Evolutionary conservation across 2,329 filamentous ascomycete genomes (phyloP).

Genomic region (Colletotrichum caudatum): DNA sequence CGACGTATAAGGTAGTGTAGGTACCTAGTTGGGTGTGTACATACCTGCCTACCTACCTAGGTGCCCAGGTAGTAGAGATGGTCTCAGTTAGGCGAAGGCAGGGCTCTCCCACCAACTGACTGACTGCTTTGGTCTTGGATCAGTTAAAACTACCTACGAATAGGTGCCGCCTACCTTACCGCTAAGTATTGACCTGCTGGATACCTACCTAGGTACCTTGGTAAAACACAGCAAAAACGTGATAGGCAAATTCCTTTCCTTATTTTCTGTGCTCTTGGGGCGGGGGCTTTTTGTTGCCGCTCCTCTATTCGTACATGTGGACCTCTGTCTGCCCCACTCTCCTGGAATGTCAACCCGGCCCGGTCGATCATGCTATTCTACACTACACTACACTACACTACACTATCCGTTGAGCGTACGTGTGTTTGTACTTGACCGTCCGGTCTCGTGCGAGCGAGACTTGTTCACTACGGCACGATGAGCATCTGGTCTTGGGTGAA

Average conservation of each 20-base stretch:
- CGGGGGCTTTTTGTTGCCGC: conserved; percentile 2
- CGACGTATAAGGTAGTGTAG: too few species aligned
- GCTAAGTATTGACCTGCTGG: too few species aligned
- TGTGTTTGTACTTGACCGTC: background rate
- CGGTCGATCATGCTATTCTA: background rate
- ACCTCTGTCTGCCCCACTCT: background rate
- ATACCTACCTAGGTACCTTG: too few species aligned
- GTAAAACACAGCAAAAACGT: background rate
- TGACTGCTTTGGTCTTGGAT: background rate
- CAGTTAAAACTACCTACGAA: too few species aligned
- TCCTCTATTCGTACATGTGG: background rate
- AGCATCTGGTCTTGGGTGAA: conserved; percentile 1
- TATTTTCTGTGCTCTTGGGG: background rate
- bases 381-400: background rate
- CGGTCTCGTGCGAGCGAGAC: conserved; percentile 1
- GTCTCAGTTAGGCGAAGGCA: background rate
- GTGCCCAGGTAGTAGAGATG: background rate
- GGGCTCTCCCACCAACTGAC: background rate
- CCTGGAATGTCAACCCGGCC: background rate
- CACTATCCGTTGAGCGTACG: background rate
- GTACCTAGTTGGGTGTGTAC: background rate
- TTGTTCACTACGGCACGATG: background rate
- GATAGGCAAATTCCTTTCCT: background rate
- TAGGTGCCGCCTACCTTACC: too few species aligned
- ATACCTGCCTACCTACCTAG: too few species aligned